phyloP scores from a whole-genome alignment of 2,329 filamentous ascomycete genomes.

The Penicillium sp. region DNA sequence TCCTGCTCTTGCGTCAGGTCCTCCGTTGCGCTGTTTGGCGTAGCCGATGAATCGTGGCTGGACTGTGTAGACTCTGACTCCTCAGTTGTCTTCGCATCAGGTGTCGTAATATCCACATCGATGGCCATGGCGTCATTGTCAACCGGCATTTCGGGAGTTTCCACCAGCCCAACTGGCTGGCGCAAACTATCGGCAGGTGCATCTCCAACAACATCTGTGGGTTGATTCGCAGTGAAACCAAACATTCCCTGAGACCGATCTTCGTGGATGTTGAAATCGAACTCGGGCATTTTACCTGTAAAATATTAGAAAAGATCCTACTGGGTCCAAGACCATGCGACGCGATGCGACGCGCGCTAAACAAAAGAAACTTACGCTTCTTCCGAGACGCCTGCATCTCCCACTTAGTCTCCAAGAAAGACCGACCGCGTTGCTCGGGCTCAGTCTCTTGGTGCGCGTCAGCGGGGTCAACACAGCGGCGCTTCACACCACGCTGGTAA shows the following conservation, averaged over 20 bases:
- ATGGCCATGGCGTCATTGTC: conserved; percentile 11
- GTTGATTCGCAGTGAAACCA: background rate
- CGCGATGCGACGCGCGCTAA: background rate
- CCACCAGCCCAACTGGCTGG: conserved; percentile 4
- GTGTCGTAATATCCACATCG: background rate
- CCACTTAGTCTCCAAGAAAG: conserved; percentile 44
- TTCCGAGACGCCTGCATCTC: conserved; percentile 33
- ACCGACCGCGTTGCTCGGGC: conserved; percentile 27
- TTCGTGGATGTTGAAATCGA: conserved; percentile 18
- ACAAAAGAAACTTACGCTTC: conserved; percentile 32
- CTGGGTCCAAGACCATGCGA: background rate
- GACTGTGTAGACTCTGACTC: conserved; percentile 10
- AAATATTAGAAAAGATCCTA: conserved; percentile 7
- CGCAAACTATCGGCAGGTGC: conserved; percentile 11
- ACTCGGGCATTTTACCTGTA: conserved; percentile 23
- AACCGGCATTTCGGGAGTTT: conserved; percentile 6
- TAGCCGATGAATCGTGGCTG: conserved; percentile 3
- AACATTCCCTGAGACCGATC: conserved; percentile 6
- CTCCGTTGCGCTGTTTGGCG: background rate
- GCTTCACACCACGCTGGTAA: conserved; percentile 37
- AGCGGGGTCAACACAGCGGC: conserved; percentile 28
- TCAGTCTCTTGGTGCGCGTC: conserved; percentile 13
- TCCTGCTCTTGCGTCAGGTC: conserved; percentile 32
- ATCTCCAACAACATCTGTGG: conserved; percentile 8
- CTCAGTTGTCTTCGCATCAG: conserved; percentile 13